phyloP scores from a whole-genome alignment of 2,329 filamentous ascomycete genomes.

The Apiospora koreana region DNA sequence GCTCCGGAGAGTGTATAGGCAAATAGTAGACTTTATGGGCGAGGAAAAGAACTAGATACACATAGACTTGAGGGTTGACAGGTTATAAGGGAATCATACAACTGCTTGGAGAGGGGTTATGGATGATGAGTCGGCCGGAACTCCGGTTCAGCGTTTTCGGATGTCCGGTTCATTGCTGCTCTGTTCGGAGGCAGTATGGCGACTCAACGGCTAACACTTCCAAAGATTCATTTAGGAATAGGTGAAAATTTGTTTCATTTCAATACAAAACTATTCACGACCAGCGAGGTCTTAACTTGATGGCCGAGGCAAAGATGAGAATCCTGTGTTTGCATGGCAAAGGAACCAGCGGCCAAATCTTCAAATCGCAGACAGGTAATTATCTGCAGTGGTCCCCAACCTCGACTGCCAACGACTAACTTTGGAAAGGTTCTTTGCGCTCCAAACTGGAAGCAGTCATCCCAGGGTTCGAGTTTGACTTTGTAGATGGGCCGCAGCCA shows the following conservation, averaged over 20 bases:
- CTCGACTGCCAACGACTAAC: background rate
- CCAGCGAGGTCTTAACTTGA: background rate
- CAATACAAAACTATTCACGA: background rate
- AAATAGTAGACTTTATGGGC: background rate
- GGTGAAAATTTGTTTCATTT: no score
- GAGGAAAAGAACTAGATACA: no score
- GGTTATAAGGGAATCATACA: no score
- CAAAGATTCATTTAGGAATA: background rate
- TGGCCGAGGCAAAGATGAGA: background rate
- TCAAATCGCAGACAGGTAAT: constrained; percentile 11
- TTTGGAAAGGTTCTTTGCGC: constrained; percentile 7
- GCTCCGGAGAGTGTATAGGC: background rate
- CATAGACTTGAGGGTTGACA: no score
- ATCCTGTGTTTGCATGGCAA: constrained; percentile 12
- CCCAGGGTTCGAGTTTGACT: constrained; percentile 22
- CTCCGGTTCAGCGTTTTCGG: background rate
- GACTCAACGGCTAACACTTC: no score
- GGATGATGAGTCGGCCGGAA: background rate
- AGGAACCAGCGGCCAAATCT: constrained; percentile 10
- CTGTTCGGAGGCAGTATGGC: background rate
- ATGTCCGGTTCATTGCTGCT: background rate
- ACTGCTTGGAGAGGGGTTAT: background rate
- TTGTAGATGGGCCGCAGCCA: constrained; percentile 22
- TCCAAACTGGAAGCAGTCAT: constrained; percentile 9
- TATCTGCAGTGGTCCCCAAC: background rate